Evolutionary conservation across 164 flowering plant species (phyloP), one percentile per base, ranked within the genome.

Genomic region (Vitis amurensis): DNA sequence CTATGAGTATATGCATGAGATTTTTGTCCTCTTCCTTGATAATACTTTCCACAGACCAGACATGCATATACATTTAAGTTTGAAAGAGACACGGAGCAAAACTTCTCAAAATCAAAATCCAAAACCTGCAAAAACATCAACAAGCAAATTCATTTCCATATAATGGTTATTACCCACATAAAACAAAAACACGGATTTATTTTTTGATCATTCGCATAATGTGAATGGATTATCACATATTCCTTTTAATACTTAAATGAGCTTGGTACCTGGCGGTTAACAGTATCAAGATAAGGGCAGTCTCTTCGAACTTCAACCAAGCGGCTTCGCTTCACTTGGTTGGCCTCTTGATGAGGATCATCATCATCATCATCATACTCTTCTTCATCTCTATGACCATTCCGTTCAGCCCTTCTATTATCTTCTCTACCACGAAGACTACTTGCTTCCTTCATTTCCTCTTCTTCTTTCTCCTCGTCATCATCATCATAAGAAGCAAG

Each of bases 1-100:
- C 99, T 93, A 70, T 93, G 99, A 57, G 97, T 96, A 81, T 96
- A 96, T 48, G 99, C 98, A 84, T 91, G 99, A 59, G 99, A 96
- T 23, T 88, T 96, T 68, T 76, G 86, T 15, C 99, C 98, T 76
- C 97, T 88, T 74, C 99, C 99, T 85, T 93, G 99, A 77, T 61
- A 96, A 75, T 96, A 96, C 80, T 96, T 96, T 55, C 99, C 99
- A 79, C 99, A 96, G 4, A 96, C 99, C 68, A 96, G 75, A 74
- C 99, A 96, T 3, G 99, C 99, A 75, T 96, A 96, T 16, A 96
- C 99, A 78, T 93, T 96, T 79, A 91, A 76, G 71, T 93, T 96
- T 23, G 97, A 87, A 30, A 96, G 82, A n/a, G 99, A 96, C 2
- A 93, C 97, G 0, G 99, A 96, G 72, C 99, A 96, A 70, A 90